These are phyloP conservation scores for Kazachstania africana DNA, from an alignment of 805 yeast genomes.

Conservation along the genomic window DNA sequence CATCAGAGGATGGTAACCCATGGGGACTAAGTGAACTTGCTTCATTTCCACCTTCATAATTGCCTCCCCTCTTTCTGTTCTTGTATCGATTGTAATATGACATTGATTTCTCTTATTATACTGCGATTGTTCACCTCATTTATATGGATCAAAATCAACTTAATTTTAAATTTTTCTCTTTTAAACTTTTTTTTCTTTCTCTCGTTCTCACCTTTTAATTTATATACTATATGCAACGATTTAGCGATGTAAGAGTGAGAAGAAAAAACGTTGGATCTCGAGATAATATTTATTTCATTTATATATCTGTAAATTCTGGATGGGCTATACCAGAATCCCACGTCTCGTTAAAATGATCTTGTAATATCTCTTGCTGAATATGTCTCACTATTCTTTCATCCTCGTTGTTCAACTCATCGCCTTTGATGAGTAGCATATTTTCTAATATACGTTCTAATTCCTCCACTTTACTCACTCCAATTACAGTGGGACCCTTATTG, in stretches of 20 bases:
- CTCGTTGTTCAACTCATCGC: conserved; percentile 32
- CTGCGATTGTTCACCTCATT: background rate
- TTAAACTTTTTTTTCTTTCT: background rate
- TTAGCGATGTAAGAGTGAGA: too few relatives aligned
- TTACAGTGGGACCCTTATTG: conserved; percentile 48
- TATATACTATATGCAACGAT: too few relatives aligned
- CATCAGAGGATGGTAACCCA: conserved; percentile 18
- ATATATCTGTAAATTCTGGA: too few relatives aligned
- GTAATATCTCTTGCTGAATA: conserved; percentile 35
- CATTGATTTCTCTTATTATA: conserved; percentile 6
- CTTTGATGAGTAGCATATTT: conserved; percentile 11
- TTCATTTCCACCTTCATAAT: conserved; percentile 2
- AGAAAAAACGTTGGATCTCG: too few relatives aligned
- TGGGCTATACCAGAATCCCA: conserved; percentile 46
- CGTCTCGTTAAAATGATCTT: conserved; percentile 46
- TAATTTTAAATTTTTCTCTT: background rate
- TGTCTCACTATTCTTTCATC: conserved; percentile 26
- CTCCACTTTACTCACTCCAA: conserved; percentile 57
- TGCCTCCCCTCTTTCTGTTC: conserved; percentile 11
- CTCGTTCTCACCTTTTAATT: too few relatives aligned
- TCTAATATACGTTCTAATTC: conserved; percentile 52
- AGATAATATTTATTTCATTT: too few relatives aligned
- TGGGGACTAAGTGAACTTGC: conserved; percentile 1
- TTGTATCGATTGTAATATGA: conserved; percentile 24
- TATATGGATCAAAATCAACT: too few relatives aligned